These are phyloP conservation scores for Boletus eberwhitei DNA, from an alignment of 768 basidiomycete genomes.

Conservation along the genomic window DNA sequence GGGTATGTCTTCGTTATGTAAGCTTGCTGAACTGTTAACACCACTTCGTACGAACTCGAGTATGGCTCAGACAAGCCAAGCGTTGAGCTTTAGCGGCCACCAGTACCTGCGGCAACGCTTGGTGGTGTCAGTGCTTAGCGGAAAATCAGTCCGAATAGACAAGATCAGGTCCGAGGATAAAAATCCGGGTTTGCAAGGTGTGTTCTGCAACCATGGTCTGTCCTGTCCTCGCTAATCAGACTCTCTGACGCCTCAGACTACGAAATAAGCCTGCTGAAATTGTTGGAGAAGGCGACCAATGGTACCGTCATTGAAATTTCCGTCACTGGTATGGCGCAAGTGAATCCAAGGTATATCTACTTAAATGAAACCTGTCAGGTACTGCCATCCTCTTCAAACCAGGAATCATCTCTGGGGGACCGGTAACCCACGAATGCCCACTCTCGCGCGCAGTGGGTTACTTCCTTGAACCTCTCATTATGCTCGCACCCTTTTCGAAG, in stretches of 20 bases:
- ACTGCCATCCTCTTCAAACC: conserved; percentile 91
- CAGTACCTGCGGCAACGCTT: conserved; percentile 80
- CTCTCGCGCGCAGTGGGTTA: conserved; percentile 88
- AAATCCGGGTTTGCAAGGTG: conserved; percentile 92
- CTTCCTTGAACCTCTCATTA: conserved; percentile 86
- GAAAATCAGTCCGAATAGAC: conserved; percentile 79
- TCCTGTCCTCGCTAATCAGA: background rate
- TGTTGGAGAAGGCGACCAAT: conserved; percentile 90
- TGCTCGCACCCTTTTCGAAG: conserved; percentile 92
- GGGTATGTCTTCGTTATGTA: conserved; percentile 23
- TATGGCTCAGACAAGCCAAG: conserved; percentile 40
- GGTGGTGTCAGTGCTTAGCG: conserved; percentile 86
- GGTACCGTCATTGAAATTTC: conserved; percentile 95
- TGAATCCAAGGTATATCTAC: background rate
- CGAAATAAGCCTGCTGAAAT: conserved; percentile 84
- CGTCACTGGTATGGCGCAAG: conserved; percentile 67
- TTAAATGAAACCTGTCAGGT: conserved; percentile 45
- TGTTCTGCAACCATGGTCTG: conserved; percentile 7
- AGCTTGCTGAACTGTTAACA: conserved; percentile 1
- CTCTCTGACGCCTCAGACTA: conserved; percentile 55
- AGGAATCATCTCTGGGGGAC: conserved; percentile 84
- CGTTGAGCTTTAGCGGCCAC: conserved; percentile 73
- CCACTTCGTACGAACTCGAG: background rate
- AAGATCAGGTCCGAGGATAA: conserved; percentile 89
- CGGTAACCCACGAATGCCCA: conserved; percentile 82